These are phyloP conservation scores for Xylaria sp. DNA, from an alignment of 2,329 filamentous ascomycete species.

Conservation along the genomic window DNA sequence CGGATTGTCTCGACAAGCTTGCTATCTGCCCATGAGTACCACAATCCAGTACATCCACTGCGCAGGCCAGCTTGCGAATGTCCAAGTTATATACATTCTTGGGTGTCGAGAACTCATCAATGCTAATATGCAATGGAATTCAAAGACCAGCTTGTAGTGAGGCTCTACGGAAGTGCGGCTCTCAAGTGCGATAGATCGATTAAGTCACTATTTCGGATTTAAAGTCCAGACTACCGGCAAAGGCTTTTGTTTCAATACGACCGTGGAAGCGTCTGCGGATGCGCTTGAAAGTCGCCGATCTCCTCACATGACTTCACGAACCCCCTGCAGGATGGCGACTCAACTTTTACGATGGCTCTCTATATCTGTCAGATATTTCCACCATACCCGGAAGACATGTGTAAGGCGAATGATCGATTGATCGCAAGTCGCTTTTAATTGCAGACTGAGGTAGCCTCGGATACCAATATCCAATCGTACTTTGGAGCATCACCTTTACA, in stretches of 20 bases:
- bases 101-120: neutral
- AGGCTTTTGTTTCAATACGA: conserved; percentile 3
- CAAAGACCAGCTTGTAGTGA: neutral
- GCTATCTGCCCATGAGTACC: neutral
- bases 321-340: neutral
- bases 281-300: neutral
- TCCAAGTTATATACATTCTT: conserved; percentile 26
- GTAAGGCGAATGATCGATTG: neutral
- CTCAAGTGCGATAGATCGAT: neutral
- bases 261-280: neutral
- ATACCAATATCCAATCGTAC: neutral
- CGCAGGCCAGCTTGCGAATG: neutral
- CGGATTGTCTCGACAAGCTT: neutral
- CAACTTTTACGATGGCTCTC: neutral
- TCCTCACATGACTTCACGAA: neutral
- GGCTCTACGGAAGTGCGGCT: neutral
- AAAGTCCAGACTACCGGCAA: too few relatives aligned
- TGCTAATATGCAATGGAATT: conserved; percentile 9
- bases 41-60: neutral
- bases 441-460: neutral
- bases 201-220: neutral
- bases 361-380: neutral
- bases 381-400: neutral
- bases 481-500: neutral
- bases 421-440: neutral